Evolutionary conservation across 1,284 basidiomycete genomes (phyloP).

Genomic region (Ustilago tritici): DNA sequence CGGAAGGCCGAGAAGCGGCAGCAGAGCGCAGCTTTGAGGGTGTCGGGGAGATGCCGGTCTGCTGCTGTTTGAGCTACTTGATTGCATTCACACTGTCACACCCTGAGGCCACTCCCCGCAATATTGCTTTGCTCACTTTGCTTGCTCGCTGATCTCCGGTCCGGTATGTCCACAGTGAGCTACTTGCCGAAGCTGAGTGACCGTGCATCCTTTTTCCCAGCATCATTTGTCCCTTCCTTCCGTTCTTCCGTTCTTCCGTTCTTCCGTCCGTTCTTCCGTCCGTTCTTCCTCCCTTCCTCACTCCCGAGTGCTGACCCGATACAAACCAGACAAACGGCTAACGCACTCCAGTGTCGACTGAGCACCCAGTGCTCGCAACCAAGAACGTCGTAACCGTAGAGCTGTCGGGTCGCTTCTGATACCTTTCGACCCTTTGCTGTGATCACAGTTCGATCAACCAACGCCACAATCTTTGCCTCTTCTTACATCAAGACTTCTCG

Average conservation of each 20-base stretch:
- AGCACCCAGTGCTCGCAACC: neutral
- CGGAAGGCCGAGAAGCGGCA: slow-evolving; percentile 27
- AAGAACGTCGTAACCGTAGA: neutral
- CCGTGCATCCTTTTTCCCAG: neutral
- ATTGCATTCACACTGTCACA: slow-evolving; percentile 5
- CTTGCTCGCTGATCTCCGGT: slow-evolving; percentile 41
- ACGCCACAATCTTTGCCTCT: neutral
- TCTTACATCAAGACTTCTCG: neutral
- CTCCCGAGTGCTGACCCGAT: neutral
- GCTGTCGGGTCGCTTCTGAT: neutral
- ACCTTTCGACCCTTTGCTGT: neutral
- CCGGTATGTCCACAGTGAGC: slow-evolving; percentile 10
- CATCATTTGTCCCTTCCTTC: neutral
- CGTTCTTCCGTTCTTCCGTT: neutral
- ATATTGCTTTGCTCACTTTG: neutral
- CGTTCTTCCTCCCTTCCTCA: neutral
- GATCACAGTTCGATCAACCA: neutral
- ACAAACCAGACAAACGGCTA: neutral
- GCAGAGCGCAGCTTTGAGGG: slow-evolving; percentile 18
- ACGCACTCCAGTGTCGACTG: no score
- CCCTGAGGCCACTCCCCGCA: slow-evolving; percentile 9
- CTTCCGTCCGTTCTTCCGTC: neutral
- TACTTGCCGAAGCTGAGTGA: slow-evolving; percentile 1
- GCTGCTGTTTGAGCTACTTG: slow-evolving; percentile 4
- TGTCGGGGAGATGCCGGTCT: neutral